Conservation (phyloP, 1,284 basidiomycete genomes). For the Leccinum ponderosum region DNA sequence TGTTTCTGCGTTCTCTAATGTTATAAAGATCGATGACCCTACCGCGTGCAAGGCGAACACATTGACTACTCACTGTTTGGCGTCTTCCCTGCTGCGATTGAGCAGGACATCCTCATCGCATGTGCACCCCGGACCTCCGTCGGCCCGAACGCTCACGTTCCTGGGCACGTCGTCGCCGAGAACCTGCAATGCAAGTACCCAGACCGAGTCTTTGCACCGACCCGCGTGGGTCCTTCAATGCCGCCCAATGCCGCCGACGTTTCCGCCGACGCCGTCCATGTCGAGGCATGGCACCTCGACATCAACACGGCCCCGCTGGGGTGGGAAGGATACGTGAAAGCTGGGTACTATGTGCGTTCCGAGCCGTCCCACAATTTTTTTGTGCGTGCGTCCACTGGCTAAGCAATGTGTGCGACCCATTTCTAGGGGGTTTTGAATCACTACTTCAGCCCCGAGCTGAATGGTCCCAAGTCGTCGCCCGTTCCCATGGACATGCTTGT, state of each 20-base stretch:
- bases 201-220: slow-evolving; percentile 57
- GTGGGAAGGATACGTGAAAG: slow-evolving; percentile 90
- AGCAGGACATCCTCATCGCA: slow-evolving; percentile 84
- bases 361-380: neutral
- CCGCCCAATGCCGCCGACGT: slow-evolving; percentile 21
- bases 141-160: slow-evolving; percentile 26
- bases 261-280: slow-evolving; percentile 41
- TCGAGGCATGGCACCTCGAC: slow-evolving; percentile 67
- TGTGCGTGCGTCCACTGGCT: neutral
- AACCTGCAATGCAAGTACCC: slow-evolving; percentile 67
- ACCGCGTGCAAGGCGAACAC: slow-evolving; percentile 66
- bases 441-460: slow-evolving; percentile 47
- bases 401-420: slow-evolving; percentile 2
- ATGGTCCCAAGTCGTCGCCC: slow-evolving; percentile 36
- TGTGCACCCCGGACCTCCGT: slow-evolving; percentile 53
- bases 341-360: slow-evolving; percentile 65
- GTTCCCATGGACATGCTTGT: slow-evolving; percentile 69
- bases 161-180: slow-evolving; percentile 58
- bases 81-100: slow-evolving; percentile 82
- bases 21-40: neutral
- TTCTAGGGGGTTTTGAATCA: slow-evolving; percentile 70
- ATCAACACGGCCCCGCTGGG: slow-evolving; percentile 69
- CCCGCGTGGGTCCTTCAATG: slow-evolving; percentile 24
- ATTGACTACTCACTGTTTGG: slow-evolving; percentile 85
- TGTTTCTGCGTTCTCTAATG: neutral